Base-by-base conservation (phyloP, 176 grass and related monocot genomes). In the Urochloa ruziziensis region DNA sequence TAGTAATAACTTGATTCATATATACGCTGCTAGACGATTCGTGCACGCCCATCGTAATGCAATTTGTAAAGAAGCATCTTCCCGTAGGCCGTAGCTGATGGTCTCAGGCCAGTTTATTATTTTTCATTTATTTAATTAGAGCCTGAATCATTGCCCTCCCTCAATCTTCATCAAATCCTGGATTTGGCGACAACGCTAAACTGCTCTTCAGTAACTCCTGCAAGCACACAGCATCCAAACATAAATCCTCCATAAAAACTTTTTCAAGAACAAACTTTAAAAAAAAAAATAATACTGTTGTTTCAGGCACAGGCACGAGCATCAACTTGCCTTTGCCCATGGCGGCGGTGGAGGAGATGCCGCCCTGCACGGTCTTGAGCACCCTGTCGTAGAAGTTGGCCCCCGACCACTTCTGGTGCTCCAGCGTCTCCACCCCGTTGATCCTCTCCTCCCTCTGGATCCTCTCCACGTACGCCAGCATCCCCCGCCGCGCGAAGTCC, bases 321-420 rank as follows among this genome's bases (percentile, higher is more conserved):
- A 5, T n/a, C n/a, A 46, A 40, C 71, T 82, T 84, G 86, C 95
- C 95, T 95, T 95, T 98, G 51, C 92, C 95, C 95, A 98, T 98
- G 84, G 95, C 95, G 5, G 92, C 91, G 0, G 95, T 98, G 0
- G 95, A 98, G 37, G 92, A 95, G 54, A 98, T 93, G 49, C 95
- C 95, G 19, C 95, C 95, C 78, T 98, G 95, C 70, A 98, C 95
- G 10, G 95, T 91, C 90, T 93, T 98, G 70, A 98, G 89, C 74
- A 94, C 90, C 84, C 84, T 85, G 71, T 95, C 95, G 9, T 98
- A 93, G 58, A 93, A 98, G 40, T 95, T 94, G 16, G 95, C 95
- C 1, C 95, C 95, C 0, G 95, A 98, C 95, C 95, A 98, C 83
- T 91, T 98, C 92, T 98, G 95, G 23, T 98, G 92, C 74, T 91